Evolutionary conservation across 2,329 filamentous ascomycete genomes (phyloP).

Genomic region (Meredithiella fracta): DNA sequence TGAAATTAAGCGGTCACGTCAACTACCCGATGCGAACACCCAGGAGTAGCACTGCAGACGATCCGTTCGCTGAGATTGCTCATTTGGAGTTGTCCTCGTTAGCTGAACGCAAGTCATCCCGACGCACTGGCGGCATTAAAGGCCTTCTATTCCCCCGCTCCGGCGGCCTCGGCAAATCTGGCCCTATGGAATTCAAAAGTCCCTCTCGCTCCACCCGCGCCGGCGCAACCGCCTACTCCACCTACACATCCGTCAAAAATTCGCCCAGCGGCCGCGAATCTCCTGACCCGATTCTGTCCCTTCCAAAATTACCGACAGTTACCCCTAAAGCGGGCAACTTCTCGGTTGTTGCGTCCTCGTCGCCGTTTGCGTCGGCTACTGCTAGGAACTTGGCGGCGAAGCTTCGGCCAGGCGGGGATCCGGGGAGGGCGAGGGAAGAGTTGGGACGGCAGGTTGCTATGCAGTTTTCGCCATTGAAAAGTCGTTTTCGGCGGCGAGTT

Average conservation of each 20-base stretch:
- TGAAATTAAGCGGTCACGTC: background rate
- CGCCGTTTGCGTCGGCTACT: constrained; percentile 11
- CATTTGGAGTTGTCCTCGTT: constrained; percentile 2
- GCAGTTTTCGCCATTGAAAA: constrained; percentile 10
- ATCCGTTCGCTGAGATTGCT: background rate
- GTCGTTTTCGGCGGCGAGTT: background rate
- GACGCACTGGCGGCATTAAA: constrained; percentile 8
- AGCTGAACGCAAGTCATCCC: background rate
- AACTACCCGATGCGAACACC: background rate
- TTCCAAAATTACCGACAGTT: background rate
- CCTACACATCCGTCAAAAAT: background rate
- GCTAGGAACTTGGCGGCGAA: constrained; percentile 11
- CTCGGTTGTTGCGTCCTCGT: constrained; percentile 4
- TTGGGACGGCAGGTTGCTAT: background rate
- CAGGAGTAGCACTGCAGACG: background rate
- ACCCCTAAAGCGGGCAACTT: background rate
- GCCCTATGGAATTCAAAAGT: constrained; percentile 12
- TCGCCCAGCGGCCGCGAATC: background rate
- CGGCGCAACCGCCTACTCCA: background rate
- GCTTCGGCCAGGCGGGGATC: background rate
- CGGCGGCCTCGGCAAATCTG: background rate
- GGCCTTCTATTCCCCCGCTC: constrained; percentile 10
- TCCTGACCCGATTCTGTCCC: background rate
- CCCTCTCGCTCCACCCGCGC: background rate
- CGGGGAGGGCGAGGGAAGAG: background rate